Percentiles rank a stretch among this genome's conserved stretches.
phyloP scores from a whole-genome alignment of 257 asterid species.

The Phtheirospermum japonicum region DNA sequence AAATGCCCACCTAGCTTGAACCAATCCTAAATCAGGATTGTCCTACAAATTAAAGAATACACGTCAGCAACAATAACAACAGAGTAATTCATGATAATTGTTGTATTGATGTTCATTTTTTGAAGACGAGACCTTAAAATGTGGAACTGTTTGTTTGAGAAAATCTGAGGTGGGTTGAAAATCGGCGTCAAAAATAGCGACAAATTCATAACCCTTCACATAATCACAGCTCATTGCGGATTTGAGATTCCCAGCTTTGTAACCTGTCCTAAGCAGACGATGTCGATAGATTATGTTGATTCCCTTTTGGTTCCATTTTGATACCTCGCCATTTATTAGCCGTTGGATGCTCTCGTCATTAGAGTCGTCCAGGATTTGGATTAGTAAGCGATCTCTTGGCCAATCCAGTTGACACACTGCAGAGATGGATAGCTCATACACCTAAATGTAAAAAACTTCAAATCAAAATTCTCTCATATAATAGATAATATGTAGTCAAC shows the following conservation, averaged over 20 bases:
- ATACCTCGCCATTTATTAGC: conserved; percentile 50
- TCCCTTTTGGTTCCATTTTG: conserved; percentile 56
- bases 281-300: conserved; percentile 59
- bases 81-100: not conserved
- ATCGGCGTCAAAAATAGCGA: conserved; percentile 78
- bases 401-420: conserved; percentile 69
- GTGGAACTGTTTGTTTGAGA: conserved; percentile 63
- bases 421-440: conserved; percentile 65
- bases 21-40: conserved; percentile 58
- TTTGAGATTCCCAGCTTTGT: conserved; percentile 74
- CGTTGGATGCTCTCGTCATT: conserved; percentile 48
- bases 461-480: too few relatives aligned
- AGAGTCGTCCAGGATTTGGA: conserved; percentile 73
- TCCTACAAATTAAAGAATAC: conserved; percentile 53
- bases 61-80: too few relatives aligned
- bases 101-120: not conserved
- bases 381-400: conserved; percentile 56
- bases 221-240: conserved; percentile 72
- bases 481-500: too few relatives aligned
- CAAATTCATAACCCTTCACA: conserved; percentile 61
- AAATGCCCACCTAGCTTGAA: conserved; percentile 69
- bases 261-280: conserved; percentile 60
- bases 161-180: conserved; percentile 68
- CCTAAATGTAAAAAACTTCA: conserved; percentile 32
- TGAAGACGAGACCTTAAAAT: conserved; percentile 62